Evolutionary conservation across 495 filamentous ascomycete species (phyloP).

Genomic region (Tuber indicum): DNA sequence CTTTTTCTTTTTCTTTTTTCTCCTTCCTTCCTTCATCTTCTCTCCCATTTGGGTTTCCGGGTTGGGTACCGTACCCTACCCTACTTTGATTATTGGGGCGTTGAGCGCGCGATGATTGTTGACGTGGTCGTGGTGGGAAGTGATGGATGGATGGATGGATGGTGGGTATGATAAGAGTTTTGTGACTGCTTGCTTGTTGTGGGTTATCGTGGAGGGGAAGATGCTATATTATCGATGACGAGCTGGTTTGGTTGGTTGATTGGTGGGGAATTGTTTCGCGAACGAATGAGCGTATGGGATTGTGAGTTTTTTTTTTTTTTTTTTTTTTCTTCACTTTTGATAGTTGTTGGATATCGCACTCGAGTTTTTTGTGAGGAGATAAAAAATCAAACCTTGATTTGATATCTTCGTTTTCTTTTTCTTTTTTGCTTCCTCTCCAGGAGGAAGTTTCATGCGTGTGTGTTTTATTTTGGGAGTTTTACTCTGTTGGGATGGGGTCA

Average conservation of each 20-base stretch:
- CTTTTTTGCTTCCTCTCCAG: background rate
- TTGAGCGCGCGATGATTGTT: background rate
- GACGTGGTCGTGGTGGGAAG: background rate
- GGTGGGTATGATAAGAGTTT: no score
- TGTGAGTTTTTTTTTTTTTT: background rate
- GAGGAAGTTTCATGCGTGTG: background rate
- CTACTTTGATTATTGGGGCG: background rate
- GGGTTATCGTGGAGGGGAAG: background rate
- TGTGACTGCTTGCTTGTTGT: no score
- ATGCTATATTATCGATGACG: background rate
- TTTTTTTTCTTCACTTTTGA: background rate
- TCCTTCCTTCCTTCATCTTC: no score
- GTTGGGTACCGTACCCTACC: background rate
- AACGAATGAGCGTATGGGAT: background rate
- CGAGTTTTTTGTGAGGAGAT: background rate
- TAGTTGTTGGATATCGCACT: background rate
- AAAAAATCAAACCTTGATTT: no score
- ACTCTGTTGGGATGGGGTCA: background rate
- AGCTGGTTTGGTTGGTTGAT: background rate
- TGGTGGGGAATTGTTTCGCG: background rate
- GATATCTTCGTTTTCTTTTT: no score
- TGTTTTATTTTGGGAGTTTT: background rate
- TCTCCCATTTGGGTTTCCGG: background rate
- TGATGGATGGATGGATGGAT: background rate
- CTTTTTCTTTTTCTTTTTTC: background rate